Percentiles rank a stretch among this genome's conserved stretches.
phyloP scores from a whole-genome alignment of 805 yeast species.

The Starmerella kuoi region DNA sequence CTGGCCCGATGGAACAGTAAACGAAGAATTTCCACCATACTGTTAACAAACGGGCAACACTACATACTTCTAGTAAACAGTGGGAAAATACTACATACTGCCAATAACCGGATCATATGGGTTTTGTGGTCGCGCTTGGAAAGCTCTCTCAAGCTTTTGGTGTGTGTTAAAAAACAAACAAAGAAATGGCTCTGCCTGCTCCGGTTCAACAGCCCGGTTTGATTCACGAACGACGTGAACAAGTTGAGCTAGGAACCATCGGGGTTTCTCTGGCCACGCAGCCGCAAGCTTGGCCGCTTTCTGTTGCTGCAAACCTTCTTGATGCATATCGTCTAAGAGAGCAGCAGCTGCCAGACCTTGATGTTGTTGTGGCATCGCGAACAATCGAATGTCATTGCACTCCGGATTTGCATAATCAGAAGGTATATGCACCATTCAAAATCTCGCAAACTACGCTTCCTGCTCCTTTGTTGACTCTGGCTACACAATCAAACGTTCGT shows the following conservation, averaged over 20 bases:
- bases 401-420: slow-evolving; percentile 13
- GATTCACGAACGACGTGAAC: slow-evolving; percentile 7
- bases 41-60: too few relatives aligned
- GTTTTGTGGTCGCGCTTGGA: too few relatives aligned
- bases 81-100: background rate
- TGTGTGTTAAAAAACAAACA: too few relatives aligned
- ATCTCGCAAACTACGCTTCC: slow-evolving; percentile 17
- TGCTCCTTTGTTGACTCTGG: slow-evolving; percentile 3
- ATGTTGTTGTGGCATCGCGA: slow-evolving; percentile 16
- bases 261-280: slow-evolving; percentile 17
- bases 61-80: too few relatives aligned
- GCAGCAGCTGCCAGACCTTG: slow-evolving; percentile 20
- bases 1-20: too few relatives aligned
- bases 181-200: slow-evolving; percentile 21
- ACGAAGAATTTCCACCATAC: too few relatives aligned
- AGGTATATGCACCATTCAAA: slow-evolving; percentile 18
- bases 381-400: slow-evolving; percentile 20
- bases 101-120: background rate
- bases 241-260: slow-evolving; percentile 21
- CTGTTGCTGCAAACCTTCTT: slow-evolving; percentile 20
- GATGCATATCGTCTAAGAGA: slow-evolving; percentile 21
- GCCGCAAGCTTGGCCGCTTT: slow-evolving; percentile 21
- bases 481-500: slow-evolving; percentile 1
- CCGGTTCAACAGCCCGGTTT: slow-evolving; percentile 18
- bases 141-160: too few relatives aligned